Conservation (phyloP, 768 basidiomycete species). For the Mycena leptocephala region DNA sequence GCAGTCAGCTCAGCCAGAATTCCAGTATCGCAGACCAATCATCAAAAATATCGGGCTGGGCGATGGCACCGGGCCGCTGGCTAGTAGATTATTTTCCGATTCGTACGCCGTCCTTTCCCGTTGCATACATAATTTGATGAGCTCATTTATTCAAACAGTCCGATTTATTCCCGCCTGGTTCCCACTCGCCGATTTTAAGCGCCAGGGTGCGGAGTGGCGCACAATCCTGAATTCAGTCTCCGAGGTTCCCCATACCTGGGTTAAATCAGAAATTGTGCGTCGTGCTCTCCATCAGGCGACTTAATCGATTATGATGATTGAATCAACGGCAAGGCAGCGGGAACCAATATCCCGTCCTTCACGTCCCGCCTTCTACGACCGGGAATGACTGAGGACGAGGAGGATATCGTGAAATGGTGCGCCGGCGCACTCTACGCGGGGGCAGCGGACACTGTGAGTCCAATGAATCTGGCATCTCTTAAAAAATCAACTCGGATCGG, state of each 20-base stretch:
- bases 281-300: neutral
- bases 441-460: slow-evolving; percentile 59
- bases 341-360: slow-evolving; percentile 58
- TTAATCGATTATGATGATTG: neutral
- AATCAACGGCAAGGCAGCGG: slow-evolving; percentile 44
- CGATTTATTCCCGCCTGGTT: slow-evolving; percentile 67
- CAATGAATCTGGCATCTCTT: neutral
- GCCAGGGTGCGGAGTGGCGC: slow-evolving; percentile 60
- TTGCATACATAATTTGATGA: neutral
- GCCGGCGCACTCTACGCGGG: slow-evolving; percentile 68
- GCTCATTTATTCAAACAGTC: slow-evolving; percentile 43
- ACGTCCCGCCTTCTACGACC: slow-evolving; percentile 57
- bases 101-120: slow-evolving; percentile 41
- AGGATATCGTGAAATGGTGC: slow-evolving; percentile 66
- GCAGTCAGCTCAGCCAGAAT: neutral
- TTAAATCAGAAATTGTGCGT: slow-evolving; percentile 61
- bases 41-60: slow-evolving; percentile 58
- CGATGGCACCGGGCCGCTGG: slow-evolving; percentile 59
- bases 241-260: slow-evolving; percentile 60
- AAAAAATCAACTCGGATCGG: neutral
- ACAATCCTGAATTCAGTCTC: slow-evolving; percentile 53
- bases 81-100: slow-evolving; percentile 61
- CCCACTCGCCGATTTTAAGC: slow-evolving; percentile 66
- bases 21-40: slow-evolving; percentile 54
- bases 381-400: slow-evolving; percentile 51